Evolutionary conservation across 2,329 filamentous ascomycete species (phyloP).

Genomic region (Ophiostoma sp.): DNA sequence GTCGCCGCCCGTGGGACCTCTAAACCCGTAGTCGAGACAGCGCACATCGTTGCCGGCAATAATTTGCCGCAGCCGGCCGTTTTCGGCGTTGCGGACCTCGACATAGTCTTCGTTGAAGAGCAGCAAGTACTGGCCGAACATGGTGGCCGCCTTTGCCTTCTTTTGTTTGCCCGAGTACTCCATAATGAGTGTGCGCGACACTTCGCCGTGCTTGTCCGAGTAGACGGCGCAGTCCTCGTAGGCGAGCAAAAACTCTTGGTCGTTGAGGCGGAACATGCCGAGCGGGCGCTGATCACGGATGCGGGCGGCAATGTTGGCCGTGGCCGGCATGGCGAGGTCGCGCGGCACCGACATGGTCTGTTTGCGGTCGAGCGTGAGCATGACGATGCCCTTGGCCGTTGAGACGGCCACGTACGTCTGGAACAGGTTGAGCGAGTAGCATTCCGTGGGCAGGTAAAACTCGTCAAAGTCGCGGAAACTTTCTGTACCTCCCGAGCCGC

Average conservation of each 20-base stretch:
- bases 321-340: slow-evolving; percentile 74
- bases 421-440: slow-evolving; percentile 93
- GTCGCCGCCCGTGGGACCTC: slow-evolving; percentile 55
- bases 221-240: slow-evolving; percentile 98
- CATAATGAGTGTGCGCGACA: slow-evolving; percentile 93
- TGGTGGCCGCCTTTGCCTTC: slow-evolving; percentile 77
- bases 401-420: slow-evolving; percentile 90
- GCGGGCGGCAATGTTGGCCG: slow-evolving; percentile 80
- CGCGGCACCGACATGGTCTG: slow-evolving; percentile 85
- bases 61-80: slow-evolving; percentile 88
- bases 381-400: slow-evolving; percentile 89
- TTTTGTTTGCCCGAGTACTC: slow-evolving; percentile 91
- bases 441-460: slow-evolving; percentile 96
- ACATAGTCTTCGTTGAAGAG: slow-evolving; percentile 97
- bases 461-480: slow-evolving; percentile 98
- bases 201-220: slow-evolving; percentile 96
- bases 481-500: slow-evolving; percentile 66
- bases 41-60: slow-evolving; percentile 89
- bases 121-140: slow-evolving; percentile 88
- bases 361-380: slow-evolving; percentile 96
- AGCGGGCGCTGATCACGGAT: slow-evolving; percentile 82
- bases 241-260: slow-evolving; percentile 87
- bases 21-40: slow-evolving; percentile 81
- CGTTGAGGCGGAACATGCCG: slow-evolving; percentile 93
- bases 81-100: slow-evolving; percentile 94